A percentile compares a stretch with the other conserved stretches of the same genome.
These are phyloP conservation scores for Martensiomyces pterosporus DNA, from an alignment of 192 early-diverging fungal species.

Conservation along the genomic window DNA sequence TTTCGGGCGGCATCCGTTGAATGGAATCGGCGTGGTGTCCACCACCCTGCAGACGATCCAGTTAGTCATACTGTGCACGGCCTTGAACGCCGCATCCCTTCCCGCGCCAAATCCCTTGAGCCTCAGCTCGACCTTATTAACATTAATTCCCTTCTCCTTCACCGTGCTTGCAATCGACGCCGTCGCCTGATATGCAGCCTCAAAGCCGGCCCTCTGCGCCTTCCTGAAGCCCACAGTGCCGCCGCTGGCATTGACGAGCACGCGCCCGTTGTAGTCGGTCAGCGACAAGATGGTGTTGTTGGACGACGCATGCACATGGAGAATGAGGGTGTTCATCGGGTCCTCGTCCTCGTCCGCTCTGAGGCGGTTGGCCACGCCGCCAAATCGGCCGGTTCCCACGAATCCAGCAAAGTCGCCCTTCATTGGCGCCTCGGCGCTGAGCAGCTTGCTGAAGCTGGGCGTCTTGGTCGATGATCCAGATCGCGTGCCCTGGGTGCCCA, in stretches of 20 bases:
- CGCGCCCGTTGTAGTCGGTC: constrained; percentile 64
- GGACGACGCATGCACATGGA: constrained; percentile 51
- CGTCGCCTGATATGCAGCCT: constrained; percentile 89
- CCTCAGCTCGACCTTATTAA: constrained; percentile 66
- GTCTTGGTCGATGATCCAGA: neutral
- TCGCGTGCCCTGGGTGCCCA: constrained; percentile 1
- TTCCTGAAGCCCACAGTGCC: constrained; percentile 86
- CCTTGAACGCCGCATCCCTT: constrained; percentile 87
- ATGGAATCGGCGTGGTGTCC: constrained; percentile 87
- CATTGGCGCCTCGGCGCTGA: constrained; percentile 2
- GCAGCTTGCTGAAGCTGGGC: neutral
- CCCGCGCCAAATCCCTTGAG: constrained; percentile 91
- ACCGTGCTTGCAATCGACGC: constrained; percentile 64
- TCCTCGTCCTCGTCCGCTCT: constrained; percentile 3
- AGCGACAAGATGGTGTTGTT: constrained; percentile 92
- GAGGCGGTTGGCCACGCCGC: neutral
- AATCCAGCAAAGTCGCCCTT: constrained; percentile 16
- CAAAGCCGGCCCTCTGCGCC: constrained; percentile 79
- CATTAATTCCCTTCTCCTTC: constrained; percentile 61
- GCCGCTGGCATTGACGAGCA: constrained; percentile 70
- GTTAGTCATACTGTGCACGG: constrained; percentile 64
- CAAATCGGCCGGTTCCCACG: constrained; percentile 9
- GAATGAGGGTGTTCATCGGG: constrained; percentile 33
- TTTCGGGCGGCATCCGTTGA: constrained; percentile 86
- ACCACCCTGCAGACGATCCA: constrained; percentile 75